Evolutionary conservation across 176 grass and related monocot genomes (phyloP).

Genomic region (Coix lacrymajobi): DNA sequence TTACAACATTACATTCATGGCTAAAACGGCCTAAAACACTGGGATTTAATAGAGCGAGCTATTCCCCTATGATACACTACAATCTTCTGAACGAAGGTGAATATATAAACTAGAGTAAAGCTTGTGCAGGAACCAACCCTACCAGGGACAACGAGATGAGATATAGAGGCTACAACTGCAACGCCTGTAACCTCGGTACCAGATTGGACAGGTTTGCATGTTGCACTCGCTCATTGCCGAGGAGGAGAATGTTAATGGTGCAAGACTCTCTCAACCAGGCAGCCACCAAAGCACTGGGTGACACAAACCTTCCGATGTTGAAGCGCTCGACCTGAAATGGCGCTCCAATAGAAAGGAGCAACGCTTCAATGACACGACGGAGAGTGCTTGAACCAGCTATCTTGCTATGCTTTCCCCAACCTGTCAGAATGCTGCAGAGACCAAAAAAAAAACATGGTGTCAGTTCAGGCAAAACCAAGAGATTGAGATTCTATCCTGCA

Average conservation of each 20-base stretch:
- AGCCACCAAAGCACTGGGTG: constrained; percentile 68
- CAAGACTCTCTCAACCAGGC: constrained; percentile 74
- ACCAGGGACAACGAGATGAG: not conserved
- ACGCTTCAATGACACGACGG: constrained; percentile 47
- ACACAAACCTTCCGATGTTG: constrained; percentile 85
- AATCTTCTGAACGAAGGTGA: constrained; percentile 31
- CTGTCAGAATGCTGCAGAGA: constrained; percentile 81
- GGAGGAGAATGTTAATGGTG: constrained; percentile 72
- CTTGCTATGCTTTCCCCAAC: constrained; percentile 99
- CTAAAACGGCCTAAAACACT: constrained; percentile 4
- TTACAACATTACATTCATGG: constrained; percentile 34
- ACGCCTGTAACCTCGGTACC: constrained; percentile 55
- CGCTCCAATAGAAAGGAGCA: constrained; percentile 78
- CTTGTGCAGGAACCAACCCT: not conserved
- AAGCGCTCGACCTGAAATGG: constrained; percentile 85
- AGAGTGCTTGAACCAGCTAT: constrained; percentile 79
- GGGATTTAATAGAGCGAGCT: constrained; percentile 11
- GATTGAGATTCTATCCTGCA: not conserved
- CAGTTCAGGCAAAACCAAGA: not conserved
- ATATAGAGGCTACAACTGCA: constrained; percentile 61
- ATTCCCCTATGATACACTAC: constrained; percentile 38
- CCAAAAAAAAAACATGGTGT: not conserved
- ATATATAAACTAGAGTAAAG: not conserved
- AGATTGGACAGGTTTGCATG: constrained; percentile 28
- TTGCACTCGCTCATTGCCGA: constrained; percentile 43